Base-by-base conservation (phyloP, 2,329 filamentous ascomycete genomes). In the Orbilia oligospora region DNA sequence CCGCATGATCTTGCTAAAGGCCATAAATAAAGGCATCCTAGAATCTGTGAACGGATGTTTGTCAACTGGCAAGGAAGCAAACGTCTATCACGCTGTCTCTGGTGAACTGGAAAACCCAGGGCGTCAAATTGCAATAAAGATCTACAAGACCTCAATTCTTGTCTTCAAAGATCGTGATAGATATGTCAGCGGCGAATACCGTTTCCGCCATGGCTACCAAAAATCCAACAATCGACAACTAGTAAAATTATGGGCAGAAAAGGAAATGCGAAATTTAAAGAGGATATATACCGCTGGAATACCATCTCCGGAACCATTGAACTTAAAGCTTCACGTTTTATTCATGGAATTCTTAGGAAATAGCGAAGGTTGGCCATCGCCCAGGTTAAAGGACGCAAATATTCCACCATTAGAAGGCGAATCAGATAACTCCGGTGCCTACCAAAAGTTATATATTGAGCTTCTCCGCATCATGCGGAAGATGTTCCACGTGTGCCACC, bases 211-310 rank as follows among this genome's bases (percentile, higher is more conserved):
- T 79, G 95, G 95, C 63, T 96, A 95, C 84, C 96, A 95, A 86
- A 98, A 97, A 87, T 92, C 92, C 81, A 97, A 94, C 85, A 97
- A 94, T 86, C 90, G 94, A 61, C 94, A 95, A 81, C 98, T 98
- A 95, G 95, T 99, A 81, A 97, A 97, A 85, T 88, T 97, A 24
- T 99, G 96, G 96, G 97, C 97, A 0, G 95, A 99, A 86, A 99
- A 99, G 86, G 96, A 99, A 86, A 97, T 97, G 86, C 90, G 96
- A 49, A 99, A 99, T 85, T 85, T 99, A 83, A 91, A 93, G 81
- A 89, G 96, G 71, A 91, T 99, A 80, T 87, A 97, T 84, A 87
- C 90, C 5, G 92, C 94, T 6, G 93, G 92, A 6, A 97, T 99
- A 69, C 92, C 94, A 5, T 97, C 92, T 81, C 96, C 96, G 0